A percentile compares a stretch with the other conserved stretches of the same genome.
Conservation (phyloP, 140 eudicot genomes). For the Ambrosia hybrid region DNA sequence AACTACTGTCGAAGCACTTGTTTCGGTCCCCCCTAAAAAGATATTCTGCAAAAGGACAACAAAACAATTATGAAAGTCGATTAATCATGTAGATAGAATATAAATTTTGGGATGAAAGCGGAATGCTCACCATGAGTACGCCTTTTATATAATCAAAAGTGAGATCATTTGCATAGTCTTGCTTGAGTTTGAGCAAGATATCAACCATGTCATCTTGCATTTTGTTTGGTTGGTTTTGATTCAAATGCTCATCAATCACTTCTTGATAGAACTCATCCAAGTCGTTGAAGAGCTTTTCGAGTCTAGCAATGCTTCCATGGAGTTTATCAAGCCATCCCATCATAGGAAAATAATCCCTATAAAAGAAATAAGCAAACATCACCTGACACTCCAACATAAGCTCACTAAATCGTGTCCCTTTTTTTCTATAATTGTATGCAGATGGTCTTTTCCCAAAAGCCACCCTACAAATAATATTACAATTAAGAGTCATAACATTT, state of each 20-base stretch:
- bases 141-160: too few relatives aligned
- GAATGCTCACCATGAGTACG: too few relatives aligned
- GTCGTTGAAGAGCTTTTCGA: too few relatives aligned
- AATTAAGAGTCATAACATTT: background rate
- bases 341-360: too few relatives aligned
- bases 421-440: slow-evolving; percentile 3
- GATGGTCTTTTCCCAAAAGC: slow-evolving; percentile 24
- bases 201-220: slow-evolving; percentile 41
- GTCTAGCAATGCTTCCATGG: background rate
- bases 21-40: slow-evolving; percentile 31
- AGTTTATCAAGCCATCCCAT: background rate
- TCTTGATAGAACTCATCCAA: too few relatives aligned
- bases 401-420: slow-evolving; percentile 18
- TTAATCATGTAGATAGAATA: too few relatives aligned
- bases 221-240: background rate
- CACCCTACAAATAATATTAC: slow-evolving; percentile 14
- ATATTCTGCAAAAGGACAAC: slow-evolving; percentile 14
- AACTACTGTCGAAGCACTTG: slow-evolving; percentile 22
- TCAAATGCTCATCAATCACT: background rate
- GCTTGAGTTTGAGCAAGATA: slow-evolving; percentile 31
- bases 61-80: background rate
- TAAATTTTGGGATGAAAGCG: slow-evolving; percentile 11
- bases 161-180: slow-evolving; percentile 10
- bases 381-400: slow-evolving; percentile 4
- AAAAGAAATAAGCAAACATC: too few relatives aligned